Evolutionary conservation across 176 grass and related monocot genomes (phyloP).

Genomic region (Ensete ventricosum): DNA sequence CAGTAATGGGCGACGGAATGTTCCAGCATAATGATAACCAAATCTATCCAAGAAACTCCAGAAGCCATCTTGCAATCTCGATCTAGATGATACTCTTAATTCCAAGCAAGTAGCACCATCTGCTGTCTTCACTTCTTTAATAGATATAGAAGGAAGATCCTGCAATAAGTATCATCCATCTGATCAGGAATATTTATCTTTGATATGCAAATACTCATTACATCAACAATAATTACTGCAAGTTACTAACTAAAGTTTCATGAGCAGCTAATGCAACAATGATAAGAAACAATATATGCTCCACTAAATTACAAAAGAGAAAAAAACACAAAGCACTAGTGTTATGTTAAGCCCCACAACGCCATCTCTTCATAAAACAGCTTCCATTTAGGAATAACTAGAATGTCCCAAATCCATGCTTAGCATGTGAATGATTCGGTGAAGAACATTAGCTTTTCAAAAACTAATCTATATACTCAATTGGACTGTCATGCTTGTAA

Average conservation of each 20-base stretch:
- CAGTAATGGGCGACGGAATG: slow-evolving; percentile 47
- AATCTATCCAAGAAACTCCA: slow-evolving; percentile 74
- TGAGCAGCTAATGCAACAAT: too few species aligned
- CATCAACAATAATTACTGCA: background rate
- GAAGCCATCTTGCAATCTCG: slow-evolving; percentile 37
- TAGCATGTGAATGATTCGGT: too few species aligned
- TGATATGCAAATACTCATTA: background rate
- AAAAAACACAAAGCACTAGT: background rate
- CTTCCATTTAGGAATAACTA: too few species aligned
- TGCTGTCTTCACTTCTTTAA: slow-evolving; percentile 62
- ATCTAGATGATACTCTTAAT: slow-evolving; percentile 46
- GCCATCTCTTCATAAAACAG: too few species aligned
- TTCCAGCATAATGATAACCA: slow-evolving; percentile 49
- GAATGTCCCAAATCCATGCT: too few species aligned
- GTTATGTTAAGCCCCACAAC: too few species aligned
- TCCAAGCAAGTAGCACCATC: slow-evolving; percentile 59
- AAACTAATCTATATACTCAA: too few species aligned
- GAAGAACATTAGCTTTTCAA: too few species aligned
- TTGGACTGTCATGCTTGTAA: too few species aligned
- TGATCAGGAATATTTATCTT: background rate
- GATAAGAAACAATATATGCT: too few species aligned
- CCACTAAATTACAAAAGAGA: background rate
- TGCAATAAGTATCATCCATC: slow-evolving; percentile 24
- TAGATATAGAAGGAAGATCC: slow-evolving; percentile 56
- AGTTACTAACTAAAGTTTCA: too few species aligned